These are phyloP conservation scores for Flaveria brownii DNA, from an alignment of 129 eudicot genomes.

Conservation along the genomic window DNA sequence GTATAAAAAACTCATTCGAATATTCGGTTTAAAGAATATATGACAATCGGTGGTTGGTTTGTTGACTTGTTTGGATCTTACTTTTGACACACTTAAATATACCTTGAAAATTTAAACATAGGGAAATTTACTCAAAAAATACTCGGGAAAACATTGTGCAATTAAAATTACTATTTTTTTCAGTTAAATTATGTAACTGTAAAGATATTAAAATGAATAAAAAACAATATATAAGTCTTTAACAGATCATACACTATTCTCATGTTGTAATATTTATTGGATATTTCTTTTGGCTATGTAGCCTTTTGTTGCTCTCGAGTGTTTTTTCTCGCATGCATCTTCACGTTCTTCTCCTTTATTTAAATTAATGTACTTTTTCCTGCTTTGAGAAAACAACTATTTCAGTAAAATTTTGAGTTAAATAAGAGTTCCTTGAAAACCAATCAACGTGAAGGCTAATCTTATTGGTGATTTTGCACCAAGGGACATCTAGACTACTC, in stretches of 20 bases:
- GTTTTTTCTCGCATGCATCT: conserved; percentile 13
- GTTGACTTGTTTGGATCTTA: no score
- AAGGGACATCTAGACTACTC: no score
- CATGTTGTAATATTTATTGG: not conserved
- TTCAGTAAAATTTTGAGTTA: not conserved
- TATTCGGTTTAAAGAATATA: no score
- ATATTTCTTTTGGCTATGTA: not conserved
- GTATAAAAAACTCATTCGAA: no score
- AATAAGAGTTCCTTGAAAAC: no score
- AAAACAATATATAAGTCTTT: not conserved
- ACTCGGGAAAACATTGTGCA: no score
- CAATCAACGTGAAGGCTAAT: no score
- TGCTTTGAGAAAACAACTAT: not conserved
- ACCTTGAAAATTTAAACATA: no score
- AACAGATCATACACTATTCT: not conserved
- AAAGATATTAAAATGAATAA: not conserved
- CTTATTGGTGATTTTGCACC: no score
- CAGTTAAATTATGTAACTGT: not conserved
- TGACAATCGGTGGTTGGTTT: no score
- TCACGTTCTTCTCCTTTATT: not conserved
- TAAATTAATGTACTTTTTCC: not conserved
- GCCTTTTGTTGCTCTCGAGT: conserved; percentile 12
- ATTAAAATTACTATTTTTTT: not conserved
- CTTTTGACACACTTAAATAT: no score
- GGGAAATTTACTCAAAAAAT: no score